A percentile compares a stretch with the other conserved stretches of the same genome.
Conservation (phyloP, 2,329 filamentous ascomycete species). For the Trichoderma breve region DNA sequence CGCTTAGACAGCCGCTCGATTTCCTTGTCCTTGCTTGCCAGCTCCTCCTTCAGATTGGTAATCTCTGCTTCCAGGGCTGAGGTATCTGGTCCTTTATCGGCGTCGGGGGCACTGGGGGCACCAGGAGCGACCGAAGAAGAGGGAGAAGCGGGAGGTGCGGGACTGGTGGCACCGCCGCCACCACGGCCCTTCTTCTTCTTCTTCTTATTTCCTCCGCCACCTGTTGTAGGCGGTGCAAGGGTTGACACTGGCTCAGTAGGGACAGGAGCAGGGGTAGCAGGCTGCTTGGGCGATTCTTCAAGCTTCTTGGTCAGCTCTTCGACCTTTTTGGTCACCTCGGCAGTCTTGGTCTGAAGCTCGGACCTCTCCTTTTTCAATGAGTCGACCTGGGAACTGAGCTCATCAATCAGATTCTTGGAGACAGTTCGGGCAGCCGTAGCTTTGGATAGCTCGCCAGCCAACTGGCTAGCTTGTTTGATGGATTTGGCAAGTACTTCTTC, state of each 20-base stretch:
- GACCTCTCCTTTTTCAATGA: conserved; percentile 35
- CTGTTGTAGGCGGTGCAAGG: conserved; percentile 18
- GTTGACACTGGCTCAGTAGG: conserved; percentile 11
- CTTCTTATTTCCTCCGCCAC: conserved; percentile 38
- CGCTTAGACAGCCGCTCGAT: conserved; percentile 70
- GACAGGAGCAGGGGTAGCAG: conserved; percentile 26
- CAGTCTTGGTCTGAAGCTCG: conserved; percentile 34
- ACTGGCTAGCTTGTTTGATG: conserved; percentile 35
- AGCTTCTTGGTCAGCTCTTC: conserved; percentile 39
- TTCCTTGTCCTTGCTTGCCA: conserved; percentile 65
- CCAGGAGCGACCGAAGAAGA: conserved; percentile 24
- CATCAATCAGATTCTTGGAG: conserved; percentile 43
- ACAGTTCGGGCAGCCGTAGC: conserved; percentile 39
- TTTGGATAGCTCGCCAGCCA: conserved; percentile 43
- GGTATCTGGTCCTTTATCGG: conserved; percentile 29
- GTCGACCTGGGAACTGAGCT: conserved; percentile 39
- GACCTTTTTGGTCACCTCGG: conserved; percentile 34
- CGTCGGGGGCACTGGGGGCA: conserved; percentile 25
- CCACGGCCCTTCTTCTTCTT: conserved; percentile 87
- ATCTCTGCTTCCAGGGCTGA: conserved; percentile 50
- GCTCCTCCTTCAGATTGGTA: conserved; percentile 49
- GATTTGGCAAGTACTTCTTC: conserved; percentile 37
- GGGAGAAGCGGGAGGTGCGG: conserved; percentile 25
- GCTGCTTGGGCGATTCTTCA: conserved; percentile 29
- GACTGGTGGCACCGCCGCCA: conserved; percentile 35